Percentiles rank a stretch among this genome's conserved stretches.
These are phyloP conservation scores for Neofusicoccum laricinum DNA, from an alignment of 2,329 filamentous ascomycete genomes.

Conservation along the genomic window DNA sequence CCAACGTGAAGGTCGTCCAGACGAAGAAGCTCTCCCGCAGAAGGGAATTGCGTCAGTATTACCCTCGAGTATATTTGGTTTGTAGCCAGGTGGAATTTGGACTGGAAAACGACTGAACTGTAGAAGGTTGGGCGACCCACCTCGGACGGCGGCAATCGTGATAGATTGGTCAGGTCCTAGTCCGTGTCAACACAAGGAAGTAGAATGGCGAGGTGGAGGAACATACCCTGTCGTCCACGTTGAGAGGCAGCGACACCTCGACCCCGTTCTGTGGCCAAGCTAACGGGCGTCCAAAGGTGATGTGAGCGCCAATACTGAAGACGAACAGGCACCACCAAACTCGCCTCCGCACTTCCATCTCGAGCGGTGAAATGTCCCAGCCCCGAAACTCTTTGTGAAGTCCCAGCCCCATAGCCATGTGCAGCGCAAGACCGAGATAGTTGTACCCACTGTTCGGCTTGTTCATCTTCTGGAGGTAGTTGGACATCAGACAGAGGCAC, in stretches of 20 bases:
- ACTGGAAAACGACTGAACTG: slow-evolving; percentile 44
- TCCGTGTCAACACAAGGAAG: not conserved
- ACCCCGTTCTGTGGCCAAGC: slow-evolving; percentile 45
- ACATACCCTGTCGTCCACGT: slow-evolving; percentile 43
- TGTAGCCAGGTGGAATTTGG: slow-evolving; percentile 45
- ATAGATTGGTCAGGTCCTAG: slow-evolving; percentile 31
- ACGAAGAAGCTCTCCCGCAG: slow-evolving; percentile 40
- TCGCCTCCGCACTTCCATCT: slow-evolving; percentile 33
- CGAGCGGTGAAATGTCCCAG: slow-evolving; percentile 44
- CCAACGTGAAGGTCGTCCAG: slow-evolving; percentile 41
- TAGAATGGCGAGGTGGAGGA: too few relatives aligned
- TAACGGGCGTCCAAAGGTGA: slow-evolving; percentile 50
- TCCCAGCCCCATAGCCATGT: slow-evolving; percentile 50
- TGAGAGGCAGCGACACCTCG: slow-evolving; percentile 43
- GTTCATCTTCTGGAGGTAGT: slow-evolving; percentile 51
- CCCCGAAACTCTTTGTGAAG: slow-evolving; percentile 51
- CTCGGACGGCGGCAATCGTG: slow-evolving; percentile 18
- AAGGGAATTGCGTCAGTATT: slow-evolving; percentile 45
- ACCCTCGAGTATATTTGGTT: slow-evolving; percentile 46
- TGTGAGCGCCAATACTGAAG: slow-evolving; percentile 49
- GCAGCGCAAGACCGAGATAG: slow-evolving; percentile 47
- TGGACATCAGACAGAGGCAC: slow-evolving; percentile 46
- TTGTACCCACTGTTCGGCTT: slow-evolving; percentile 52
- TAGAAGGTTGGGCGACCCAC: slow-evolving; percentile 39
- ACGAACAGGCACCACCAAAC: slow-evolving; percentile 41